phyloP scores from a whole-genome alignment of 2,329 filamentous ascomycete genomes.

The Cercospora sp. region DNA sequence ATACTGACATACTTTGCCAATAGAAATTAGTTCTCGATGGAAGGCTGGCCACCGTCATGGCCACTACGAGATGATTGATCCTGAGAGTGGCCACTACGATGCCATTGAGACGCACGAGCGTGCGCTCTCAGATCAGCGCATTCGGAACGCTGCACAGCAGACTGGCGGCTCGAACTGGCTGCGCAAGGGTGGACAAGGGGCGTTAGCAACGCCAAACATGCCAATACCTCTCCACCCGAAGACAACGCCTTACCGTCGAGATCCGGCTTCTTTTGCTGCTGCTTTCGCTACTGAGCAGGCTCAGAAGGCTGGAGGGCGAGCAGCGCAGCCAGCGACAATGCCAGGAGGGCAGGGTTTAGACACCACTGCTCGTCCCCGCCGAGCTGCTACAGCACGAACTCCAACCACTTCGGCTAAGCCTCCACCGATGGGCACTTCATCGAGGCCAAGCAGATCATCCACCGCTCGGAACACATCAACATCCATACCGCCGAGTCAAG shows the following conservation, averaged over 20 bases:
- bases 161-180: not conserved
- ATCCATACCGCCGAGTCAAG: not conserved
- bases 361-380: too few relatives aligned
- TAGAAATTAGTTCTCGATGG: conserved; percentile 1
- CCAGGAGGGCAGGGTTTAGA: too few relatives aligned
- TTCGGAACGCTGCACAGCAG: not conserved
- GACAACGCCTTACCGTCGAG: not conserved
- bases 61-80: not conserved
- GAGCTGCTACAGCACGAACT: not conserved
- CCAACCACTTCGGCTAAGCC: not conserved
- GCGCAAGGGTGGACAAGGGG: not conserved
- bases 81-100: not conserved
- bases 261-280: not conserved
- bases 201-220: not conserved
- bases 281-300: not conserved
- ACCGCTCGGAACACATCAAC: too few relatives aligned
- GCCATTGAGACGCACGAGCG: not conserved
- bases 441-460: too few relatives aligned
- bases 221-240: not conserved
- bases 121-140: not conserved
- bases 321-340: not conserved
- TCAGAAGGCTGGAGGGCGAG: not conserved
- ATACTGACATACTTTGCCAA: not conserved
- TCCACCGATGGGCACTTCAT: not conserved
- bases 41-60: not conserved